These are phyloP conservation scores for Haematococcus sp. DNA, from an alignment of 139 green algal genomes.

Conservation along the genomic window DNA sequence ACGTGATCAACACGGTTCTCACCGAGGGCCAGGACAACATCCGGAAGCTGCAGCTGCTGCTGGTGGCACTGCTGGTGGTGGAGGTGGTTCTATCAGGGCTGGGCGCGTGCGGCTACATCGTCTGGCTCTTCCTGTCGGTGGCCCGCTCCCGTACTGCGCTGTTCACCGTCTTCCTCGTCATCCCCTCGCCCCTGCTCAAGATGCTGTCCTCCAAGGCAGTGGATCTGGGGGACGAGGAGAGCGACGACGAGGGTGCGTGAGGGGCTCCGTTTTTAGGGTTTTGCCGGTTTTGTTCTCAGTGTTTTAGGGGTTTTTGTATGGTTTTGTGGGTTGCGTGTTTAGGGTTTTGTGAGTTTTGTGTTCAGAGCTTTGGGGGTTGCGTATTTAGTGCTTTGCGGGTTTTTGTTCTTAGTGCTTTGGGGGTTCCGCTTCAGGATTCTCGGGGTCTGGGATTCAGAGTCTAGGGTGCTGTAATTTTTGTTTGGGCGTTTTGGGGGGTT, in stretches of 20 bases:
- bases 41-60: constrained; percentile 15
- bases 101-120: constrained; percentile 10
- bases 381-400: too few relatives aligned
- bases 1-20: constrained; percentile 21
- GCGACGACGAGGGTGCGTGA: constrained; percentile 1
- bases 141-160: constrained; percentile 21
- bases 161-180: constrained; percentile 43
- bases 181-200: constrained; percentile 22
- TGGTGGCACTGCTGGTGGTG: constrained; percentile 35
- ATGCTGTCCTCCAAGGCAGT: constrained; percentile 25
- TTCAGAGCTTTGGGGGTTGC: too few relatives aligned
- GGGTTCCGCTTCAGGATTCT: too few relatives aligned
- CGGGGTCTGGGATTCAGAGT: too few relatives aligned
- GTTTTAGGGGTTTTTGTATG: too few relatives aligned
- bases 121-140: constrained; percentile 23
- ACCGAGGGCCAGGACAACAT: constrained; percentile 18
- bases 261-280: too few relatives aligned
- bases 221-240: constrained; percentile 16
- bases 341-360: too few relatives aligned
- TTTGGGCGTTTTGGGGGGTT: too few relatives aligned
- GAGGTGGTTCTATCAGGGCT: constrained; percentile 18
- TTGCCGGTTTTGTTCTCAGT: too few relatives aligned
- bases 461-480: too few relatives aligned
- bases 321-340: too few relatives aligned
- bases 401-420: too few relatives aligned